Evolutionary conservation across 495 filamentous ascomycete species (phyloP).

Genomic region (Talaromyces nanjingensis): DNA sequence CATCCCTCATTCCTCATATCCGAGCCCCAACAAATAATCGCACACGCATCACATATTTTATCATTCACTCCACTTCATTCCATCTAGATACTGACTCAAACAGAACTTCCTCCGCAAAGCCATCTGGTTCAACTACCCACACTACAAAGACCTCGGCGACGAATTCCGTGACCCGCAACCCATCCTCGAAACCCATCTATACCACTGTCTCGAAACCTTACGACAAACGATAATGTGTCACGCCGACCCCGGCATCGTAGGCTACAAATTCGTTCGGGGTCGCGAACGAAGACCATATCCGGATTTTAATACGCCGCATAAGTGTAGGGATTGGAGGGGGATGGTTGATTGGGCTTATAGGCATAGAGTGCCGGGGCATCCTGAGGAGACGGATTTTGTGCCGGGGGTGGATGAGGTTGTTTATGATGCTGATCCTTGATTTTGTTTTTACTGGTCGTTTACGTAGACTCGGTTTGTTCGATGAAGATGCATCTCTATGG

Average conservation of each 20-base stretch:
- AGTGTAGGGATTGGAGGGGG: conserved; percentile 2
- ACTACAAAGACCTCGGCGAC: background rate
- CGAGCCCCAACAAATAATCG: background rate
- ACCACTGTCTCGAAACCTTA: conserved; percentile 25
- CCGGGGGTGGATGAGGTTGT: background rate
- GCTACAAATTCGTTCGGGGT: conserved; percentile 1
- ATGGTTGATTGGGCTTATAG: background rate
- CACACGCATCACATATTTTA: background rate
- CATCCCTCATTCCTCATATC: background rate
- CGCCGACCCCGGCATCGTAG: conserved; percentile 13
- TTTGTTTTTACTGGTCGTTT: background rate
- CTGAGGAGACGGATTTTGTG: background rate
- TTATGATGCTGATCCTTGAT: conserved; percentile 2
- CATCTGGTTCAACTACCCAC: conserved; percentile 4
- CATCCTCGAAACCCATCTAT: conserved; percentile 13
- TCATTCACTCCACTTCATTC: background rate
- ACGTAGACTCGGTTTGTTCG: too few relatives aligned
- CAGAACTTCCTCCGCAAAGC: background rate
- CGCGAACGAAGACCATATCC: background rate
- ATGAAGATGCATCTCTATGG: too few relatives aligned
- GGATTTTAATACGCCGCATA: conserved; percentile 9
- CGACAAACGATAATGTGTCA: conserved; percentile 24
- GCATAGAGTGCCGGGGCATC: background rate
- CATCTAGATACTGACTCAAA: background rate
- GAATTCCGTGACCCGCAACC: conserved; percentile 3